These are phyloP conservation scores for Leccinum fallax DNA, from an alignment of 1,284 basidiomycete genomes.

Conservation along the genomic window DNA sequence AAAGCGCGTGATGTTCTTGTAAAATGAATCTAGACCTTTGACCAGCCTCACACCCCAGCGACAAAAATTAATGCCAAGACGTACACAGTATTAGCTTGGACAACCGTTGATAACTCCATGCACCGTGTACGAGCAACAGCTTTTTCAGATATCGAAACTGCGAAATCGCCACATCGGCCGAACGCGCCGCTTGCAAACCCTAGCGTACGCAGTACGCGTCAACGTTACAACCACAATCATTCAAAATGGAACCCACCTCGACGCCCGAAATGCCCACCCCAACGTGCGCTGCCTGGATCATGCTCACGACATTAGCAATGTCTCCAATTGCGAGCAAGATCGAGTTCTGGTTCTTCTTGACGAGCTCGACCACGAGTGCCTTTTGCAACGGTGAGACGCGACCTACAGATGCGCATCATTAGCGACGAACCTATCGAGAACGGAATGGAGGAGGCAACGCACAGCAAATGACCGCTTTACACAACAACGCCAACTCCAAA, in stretches of 20 bases:
- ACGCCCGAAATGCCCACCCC: conserved; percentile 98
- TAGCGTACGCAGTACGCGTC: conserved; percentile 29
- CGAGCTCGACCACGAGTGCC: conserved; percentile 96
- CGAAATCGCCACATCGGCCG: conserved; percentile 96
- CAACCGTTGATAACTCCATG: conserved; percentile 96
- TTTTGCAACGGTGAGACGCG: conserved; percentile 98
- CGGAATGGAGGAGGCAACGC: conserved; percentile 3
- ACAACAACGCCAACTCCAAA: conserved; percentile 95
- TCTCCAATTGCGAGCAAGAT: conserved; percentile 96
- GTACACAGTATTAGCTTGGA: conserved; percentile 94
- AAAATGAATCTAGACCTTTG: conserved; percentile 74
- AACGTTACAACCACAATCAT: neutral
- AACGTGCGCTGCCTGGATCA: conserved; percentile 98
- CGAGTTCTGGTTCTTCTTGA: conserved; percentile 94
- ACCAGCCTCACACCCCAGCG: neutral
- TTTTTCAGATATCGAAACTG: conserved; percentile 98
- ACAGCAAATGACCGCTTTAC: conserved; percentile 99
- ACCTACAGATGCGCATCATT: conserved; percentile 46
- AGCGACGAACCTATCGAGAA: neutral
- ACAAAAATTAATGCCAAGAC: conserved; percentile 34
- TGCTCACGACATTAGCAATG: conserved; percentile 95
- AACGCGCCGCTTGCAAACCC: conserved; percentile 97
- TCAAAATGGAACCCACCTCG: conserved; percentile 59
- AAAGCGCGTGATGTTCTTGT: conserved; percentile 94
- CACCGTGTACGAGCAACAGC: conserved; percentile 93